phyloP scores from a whole-genome alignment of 2,329 filamentous ascomycete species.

The Cladosporium oxysporum region DNA sequence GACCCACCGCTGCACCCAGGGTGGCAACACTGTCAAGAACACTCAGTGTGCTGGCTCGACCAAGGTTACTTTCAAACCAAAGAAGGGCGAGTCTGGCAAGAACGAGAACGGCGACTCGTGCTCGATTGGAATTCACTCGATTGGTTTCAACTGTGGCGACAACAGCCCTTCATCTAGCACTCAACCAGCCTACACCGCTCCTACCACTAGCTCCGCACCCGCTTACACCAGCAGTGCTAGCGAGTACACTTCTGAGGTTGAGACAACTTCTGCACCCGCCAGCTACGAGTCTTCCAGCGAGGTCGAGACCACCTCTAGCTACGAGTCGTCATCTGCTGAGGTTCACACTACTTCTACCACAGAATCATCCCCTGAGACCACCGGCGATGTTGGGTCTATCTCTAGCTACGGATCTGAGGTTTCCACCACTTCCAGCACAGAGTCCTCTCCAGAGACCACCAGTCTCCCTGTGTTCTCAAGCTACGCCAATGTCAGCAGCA shows the following conservation, averaged over 20 bases:
- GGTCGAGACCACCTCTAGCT: conserved; percentile 17
- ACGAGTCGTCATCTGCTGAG: conserved; percentile 9
- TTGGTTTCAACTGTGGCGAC: conserved; percentile 70
- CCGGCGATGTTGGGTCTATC: conserved; percentile 11
- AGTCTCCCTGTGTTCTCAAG: conserved; percentile 13
- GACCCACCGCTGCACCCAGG: conserved; percentile 64
- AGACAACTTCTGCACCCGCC: conserved; percentile 19
- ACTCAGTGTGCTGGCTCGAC: conserved; percentile 89
- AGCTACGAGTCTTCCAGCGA: conserved; percentile 20
- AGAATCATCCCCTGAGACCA: conserved; percentile 16
- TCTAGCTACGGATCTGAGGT: conserved; percentile 18
- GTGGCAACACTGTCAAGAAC: conserved; percentile 74
- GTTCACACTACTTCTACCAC: conserved; percentile 18
- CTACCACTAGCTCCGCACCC: conserved; percentile 23
- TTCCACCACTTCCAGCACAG: conserved; percentile 18
- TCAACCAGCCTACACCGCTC: conserved; percentile 28
- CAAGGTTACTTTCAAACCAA: conserved; percentile 68
- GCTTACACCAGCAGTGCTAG: conserved; percentile 21
- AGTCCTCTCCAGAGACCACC: conserved; percentile 8
- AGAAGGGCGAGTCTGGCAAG: conserved; percentile 31
- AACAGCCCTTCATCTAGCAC: conserved; percentile 28
- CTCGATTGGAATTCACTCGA: conserved; percentile 70
- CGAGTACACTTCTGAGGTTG: conserved; percentile 10
- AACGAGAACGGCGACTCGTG: conserved; percentile 61
- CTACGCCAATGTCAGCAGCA: conserved; percentile 19